Base-by-base conservation (phyloP, 306 rosid species). In the Vachellia pachyceras region DNA sequence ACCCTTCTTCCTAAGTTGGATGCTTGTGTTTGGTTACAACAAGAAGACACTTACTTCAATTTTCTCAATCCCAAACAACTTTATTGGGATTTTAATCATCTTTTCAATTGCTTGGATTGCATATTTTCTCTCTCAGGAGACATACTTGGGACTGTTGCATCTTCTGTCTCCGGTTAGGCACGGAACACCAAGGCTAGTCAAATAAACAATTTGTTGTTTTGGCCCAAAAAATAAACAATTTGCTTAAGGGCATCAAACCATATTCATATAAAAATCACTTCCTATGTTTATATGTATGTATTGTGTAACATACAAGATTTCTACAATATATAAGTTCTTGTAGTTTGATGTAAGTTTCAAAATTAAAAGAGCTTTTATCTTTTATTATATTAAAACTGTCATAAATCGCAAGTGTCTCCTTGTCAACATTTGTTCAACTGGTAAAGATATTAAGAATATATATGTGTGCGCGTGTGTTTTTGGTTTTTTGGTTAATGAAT, bases 81-180 rank as follows among this genome's bases (percentile, higher is more conserved):
- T 77, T 61, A 61, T 85, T 55, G 90, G 89, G 88, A 83, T 87
- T 85, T 83, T 76, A 42, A 86, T 69, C 15, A 36, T 63, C 20
- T 55, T 67, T n/a, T 9, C n/a, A 8, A 29, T 54, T 25, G 20
- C 37, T 7, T 58, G 40, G 29, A 6, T 36, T 75, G 6, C 54
- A 70, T 79, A 45, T 79, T n/a, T 40, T 58, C 25, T 78, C 68
- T 68, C 63, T 3, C 22, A 23, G 84, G 92, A 60, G 91, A 89
- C 89, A 82, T 80, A 18, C 89, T 89, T 78, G 91, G 77, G 85
- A 85, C 9, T 85, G 89, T 82, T 87, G 91, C 85, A 82, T 82
- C 81, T 82, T 63, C 80, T 87, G 93, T 87, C 93, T 72, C 85
- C 79, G 49, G 41, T 54, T 45, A 37, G 82, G 75, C 77, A n/a